Evolutionary conservation across 2,329 filamentous ascomycete genomes (phyloP), one percentile per base, ranked within the genome.

Genomic region (Aureobasidium zeae): DNA sequence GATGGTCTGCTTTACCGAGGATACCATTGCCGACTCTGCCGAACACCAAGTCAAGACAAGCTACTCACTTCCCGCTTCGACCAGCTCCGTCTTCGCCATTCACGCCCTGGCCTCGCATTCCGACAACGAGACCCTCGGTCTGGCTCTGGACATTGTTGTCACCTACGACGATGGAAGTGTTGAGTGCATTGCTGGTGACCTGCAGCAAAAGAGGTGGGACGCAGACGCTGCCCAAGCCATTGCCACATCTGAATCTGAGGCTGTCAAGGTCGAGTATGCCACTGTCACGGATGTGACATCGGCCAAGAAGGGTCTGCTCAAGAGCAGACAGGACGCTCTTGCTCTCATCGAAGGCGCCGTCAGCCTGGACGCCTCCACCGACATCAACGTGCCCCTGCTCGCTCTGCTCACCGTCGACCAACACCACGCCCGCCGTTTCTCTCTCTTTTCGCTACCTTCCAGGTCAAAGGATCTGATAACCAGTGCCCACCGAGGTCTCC

Each of bases 1-100:
- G 46, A 58, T 80, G 5, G 62, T 76, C 25, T 71, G 68, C 47
- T 77, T 77, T 46, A 60, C 66, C 13, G 75, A 79, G 48, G 67
- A 72, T 47, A 51, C 10, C 54, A 57, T 26, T 54, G 60, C 48
- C 58, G 62, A 44, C 9, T 52, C 56, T n/a, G 34, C 44, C 3
- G 57, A 51, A 39, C 49, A 48, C 31, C 56, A 62, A 47, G 47
- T 49, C 17, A 54, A 54, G 44, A 32, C 44, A n/a, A 47, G 34
- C 25, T 45, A 45, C 15, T 37, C 35, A 13, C 39, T 44, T 10
- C 35, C 36, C 19, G 19, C 37, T 16, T 33, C 42, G 10, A 29
- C 36, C 12, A 45, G 32, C 19, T 5, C 32, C 4, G 67, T 68
- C 49, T 53, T 75, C 22, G 63, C 67, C 33, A 61, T 66, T 3